Conservation (phyloP, 2,329 filamentous ascomycete species). For the Diplocarpon mali region DNA sequence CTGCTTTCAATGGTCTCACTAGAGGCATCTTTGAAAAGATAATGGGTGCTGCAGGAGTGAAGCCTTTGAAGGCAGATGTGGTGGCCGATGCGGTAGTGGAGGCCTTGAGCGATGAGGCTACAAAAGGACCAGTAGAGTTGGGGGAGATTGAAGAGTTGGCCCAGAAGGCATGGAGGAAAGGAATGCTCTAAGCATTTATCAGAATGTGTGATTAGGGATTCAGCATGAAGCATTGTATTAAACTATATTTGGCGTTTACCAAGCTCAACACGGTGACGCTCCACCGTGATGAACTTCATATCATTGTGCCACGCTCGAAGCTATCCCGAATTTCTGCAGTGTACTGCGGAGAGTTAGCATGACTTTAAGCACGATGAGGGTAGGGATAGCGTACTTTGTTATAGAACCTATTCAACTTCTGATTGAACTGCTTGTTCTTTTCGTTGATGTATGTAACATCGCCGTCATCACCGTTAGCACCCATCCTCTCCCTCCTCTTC, state of each 20-base stretch:
- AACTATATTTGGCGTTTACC: constrained; percentile 12
- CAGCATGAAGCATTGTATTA: constrained; percentile 14
- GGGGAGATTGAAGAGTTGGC: constrained; percentile 73
- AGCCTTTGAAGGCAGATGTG: constrained; percentile 76
- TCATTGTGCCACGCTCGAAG: constrained; percentile 95
- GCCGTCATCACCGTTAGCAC: constrained; percentile 68
- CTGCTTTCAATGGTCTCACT: constrained; percentile 65
- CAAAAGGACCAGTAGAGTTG: constrained; percentile 67
- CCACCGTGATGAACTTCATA: constrained; percentile 37
- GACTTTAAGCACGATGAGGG: background rate
- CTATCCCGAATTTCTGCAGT: constrained; percentile 93
- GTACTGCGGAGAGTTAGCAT: constrained; percentile 42
- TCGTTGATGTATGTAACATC: constrained; percentile 99
- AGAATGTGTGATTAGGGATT: constrained; percentile 7
- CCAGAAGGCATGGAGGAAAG: constrained; percentile 74
- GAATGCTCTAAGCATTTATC: constrained; percentile 56
- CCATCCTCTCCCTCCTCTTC: constrained; percentile 71
- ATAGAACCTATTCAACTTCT: constrained; percentile 91
- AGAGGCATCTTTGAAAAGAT: constrained; percentile 65
- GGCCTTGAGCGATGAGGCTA: constrained; percentile 61
- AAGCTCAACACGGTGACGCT: constrained; percentile 5
- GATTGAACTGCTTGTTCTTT: constrained; percentile 99
- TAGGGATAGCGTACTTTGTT: constrained; percentile 52
- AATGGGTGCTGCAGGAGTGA: constrained; percentile 72
- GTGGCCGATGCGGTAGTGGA: constrained; percentile 88